Evolutionary conservation across 2,329 filamentous ascomycete species (phyloP), one percentile per base, ranked within the genome.

Genomic region (Fusarium xyrophilum): DNA sequence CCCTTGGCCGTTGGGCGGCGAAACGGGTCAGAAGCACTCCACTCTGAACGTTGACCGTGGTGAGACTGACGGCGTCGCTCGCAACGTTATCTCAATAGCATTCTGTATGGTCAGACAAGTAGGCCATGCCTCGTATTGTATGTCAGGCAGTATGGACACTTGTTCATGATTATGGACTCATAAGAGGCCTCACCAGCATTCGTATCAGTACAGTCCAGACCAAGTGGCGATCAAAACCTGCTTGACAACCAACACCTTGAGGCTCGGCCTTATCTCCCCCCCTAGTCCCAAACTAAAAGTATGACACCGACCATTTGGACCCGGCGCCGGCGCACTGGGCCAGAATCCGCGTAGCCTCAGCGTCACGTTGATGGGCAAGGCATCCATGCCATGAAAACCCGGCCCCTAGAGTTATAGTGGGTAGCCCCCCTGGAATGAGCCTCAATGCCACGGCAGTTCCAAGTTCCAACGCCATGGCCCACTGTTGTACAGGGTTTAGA

Each of bases 251-350:
- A 48, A 50, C 11, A 55, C n/a, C 38, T 56, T 73, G 69, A 73
- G 69, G 71, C 71, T 73, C 71, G 67, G 71, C 50, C 65, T 72
- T 73, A 73, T 71, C 71, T 68, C 10, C 6, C 52, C 52, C 64
- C 63, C 47, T 57, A 40, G 27, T 14, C 17, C 12, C n/a, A 38
- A 27, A 23, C 40, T 42, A 30, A 48, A 35, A 44, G 28, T 9
- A 28, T 25, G 50, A 53, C 44, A 36, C 67, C 67, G 55, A 68
- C 60, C 63, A 68, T 38, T 59, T 65, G 67, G 66, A 44, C 55
- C 69, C 48, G 56, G 62, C 46, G 36, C 67, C 62, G 65, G 47
- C 63, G 69, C 54, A 50, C 63, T 68, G 62, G 70, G 54, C 35
- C 47, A 30, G 33, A 6, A 46, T 54, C 70, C 70, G 70, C 63